Evolutionary conservation across 345 rosid species (phyloP), one percentile per base, ranked within the genome.

Genomic region (Eucalyptus sp.): DNA sequence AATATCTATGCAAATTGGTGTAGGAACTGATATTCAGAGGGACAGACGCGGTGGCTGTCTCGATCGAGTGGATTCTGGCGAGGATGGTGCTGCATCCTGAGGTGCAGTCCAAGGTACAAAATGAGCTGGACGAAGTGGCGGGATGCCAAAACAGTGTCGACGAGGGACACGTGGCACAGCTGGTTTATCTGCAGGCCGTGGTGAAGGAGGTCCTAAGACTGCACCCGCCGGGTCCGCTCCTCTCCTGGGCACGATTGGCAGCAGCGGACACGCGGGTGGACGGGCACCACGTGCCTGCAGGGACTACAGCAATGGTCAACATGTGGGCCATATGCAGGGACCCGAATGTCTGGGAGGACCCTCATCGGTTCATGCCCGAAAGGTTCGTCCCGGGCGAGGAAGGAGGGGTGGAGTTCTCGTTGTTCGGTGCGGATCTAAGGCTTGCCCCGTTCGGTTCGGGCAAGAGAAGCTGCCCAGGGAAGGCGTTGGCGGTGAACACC

Each of bases 281-380:
- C 87, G 98, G 98, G 87, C 89, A 94, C 92, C 91, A 92, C 93
- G 96, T 97, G 93, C 98, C 99, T 5, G 50, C 51, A 24, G 97
- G 99, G 90, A 97, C 99, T 91, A 97, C 98, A 2, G 98, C 98
- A 7, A 96, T 96, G 98, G 98, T 97, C 87, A 96, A 97, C 91
- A 97, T 96, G 99, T 97, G 99, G 99, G 99, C 99, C 92, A 95
- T 97, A 48, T 88, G 94, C 9, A 90, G 96, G 93, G 99, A 97
- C 93, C 96, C 96, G 27, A 88, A 94, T 6, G 92, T 92, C 80
- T 96, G 99, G 99, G 89, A 66, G 9, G 92, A 96, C 94, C 97
- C 99, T 17, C 92, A 93, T 68, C 90, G 92, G 89, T 96, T 95
- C 90, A 92, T 87, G 90, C 97, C 98, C 15, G 97, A 94, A 44